Evolutionary conservation across 202 grass and related monocot species (phyloP), one percentile per base, ranked within the genome.

Genomic region (Carex arenaria): DNA sequence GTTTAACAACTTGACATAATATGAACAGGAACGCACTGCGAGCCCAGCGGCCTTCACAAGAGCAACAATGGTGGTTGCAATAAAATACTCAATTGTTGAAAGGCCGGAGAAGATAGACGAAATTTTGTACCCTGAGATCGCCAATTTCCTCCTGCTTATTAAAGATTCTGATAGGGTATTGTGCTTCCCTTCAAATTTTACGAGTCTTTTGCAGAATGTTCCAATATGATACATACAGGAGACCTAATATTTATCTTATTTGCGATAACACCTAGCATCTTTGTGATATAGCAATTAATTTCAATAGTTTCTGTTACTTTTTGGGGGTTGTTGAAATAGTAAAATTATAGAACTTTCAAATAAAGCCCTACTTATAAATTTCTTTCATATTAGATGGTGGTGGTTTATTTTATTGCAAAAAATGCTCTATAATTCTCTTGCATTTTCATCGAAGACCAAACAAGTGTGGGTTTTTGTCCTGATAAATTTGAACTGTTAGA

Each of bases 51-150:
- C 93, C 80, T 96, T 94, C 82, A 99, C 93, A 82, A 99, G 96
- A 78, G 93, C 96, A 84, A 99, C 96, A 53, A 91, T 99, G 85
- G 96, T 84, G 32, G 89, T 99, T 92, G 93, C 96, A 79, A 92
- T 99, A 82, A 99, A 99, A 86, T 99, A 99, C 83, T 93, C 96
- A 20, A 99, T 99, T 64, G 96, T 99, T 85, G 96, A 99, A 89
- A 86, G 96, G 18, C 86, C 93, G 31, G 93, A 90, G 84, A 99
- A 94, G 85, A 94, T 99, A 80, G 96, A 99, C 88, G 91, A 90
- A 87, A 90, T 96, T 66, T 87, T 99, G 80, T 92, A 87, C 86
- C 87, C 89, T 6, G 90, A 99, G 80, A 94, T 99, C 66, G 92
- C 93, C 56, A 90, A 89, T 67, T 99, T 99, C 80, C 87, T 99